Base-by-base conservation (phyloP, 495 filamentous ascomycete species). In the Podospora australis region DNA sequence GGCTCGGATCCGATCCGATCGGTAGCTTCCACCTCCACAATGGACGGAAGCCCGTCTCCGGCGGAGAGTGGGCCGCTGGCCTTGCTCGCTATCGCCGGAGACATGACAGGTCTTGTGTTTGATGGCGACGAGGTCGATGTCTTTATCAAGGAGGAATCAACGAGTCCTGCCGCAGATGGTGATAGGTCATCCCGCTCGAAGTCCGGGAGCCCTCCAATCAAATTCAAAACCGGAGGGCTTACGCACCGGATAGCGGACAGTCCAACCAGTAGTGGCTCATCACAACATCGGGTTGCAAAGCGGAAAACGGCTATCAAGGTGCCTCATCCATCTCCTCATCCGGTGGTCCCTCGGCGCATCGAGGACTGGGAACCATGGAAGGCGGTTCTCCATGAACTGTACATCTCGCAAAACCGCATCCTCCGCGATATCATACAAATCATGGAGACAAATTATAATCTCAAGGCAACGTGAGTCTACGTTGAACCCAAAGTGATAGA, bases 281-380 rank as follows among this genome's bases (percentile, higher is more conserved):
- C 23, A 3, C 50, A 48, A 4, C 39, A 43, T n/a, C 2, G 6
- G 11, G 8, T n/a, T 6, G n/a, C 17, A 5, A 13, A 44, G 2
- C 42, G 48, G 8, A 48, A 42, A n/a, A 34, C 23, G 8, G 28
- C 14, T 42, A 29, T 13, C 6, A 22, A 42, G 10, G 48, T 26
- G 4, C 45, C 53, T 3, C 53, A 43, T 14, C 13, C 47, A 7
- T 48, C 52, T 2, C 30, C 30, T 1, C 38, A 46, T 11, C 40
- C 40, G n/a, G 22, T 59, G 4, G 39, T 66, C 2, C 63, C 63
- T 6, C 55, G 58, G 11, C 46, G 40, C 6, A 38, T 48, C 10
- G 53, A 62, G 24, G 58, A 66, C 23, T 66, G 63, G 63, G 63
- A 66, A 13, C 58, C 63, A 0, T 64, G 52, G 51, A 66, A 66